Conservation (phyloP, 768 basidiomycete genomes). For the Cystoderma amianthinum region DNA sequence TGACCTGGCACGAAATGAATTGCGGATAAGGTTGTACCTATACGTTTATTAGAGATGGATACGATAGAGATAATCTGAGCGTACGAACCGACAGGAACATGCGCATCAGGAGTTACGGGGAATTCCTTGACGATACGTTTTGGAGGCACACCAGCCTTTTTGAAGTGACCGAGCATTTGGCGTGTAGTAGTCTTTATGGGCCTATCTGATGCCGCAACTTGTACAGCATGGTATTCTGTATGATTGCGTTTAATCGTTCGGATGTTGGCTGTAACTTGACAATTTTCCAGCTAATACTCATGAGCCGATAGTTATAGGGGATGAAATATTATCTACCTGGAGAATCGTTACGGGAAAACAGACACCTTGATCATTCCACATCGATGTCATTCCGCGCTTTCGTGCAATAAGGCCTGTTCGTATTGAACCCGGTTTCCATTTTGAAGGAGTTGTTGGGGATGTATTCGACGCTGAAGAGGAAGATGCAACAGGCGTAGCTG, state of each 20-base stretch:
- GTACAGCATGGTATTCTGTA: constrained; percentile 85
- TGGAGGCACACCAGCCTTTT: constrained; percentile 70
- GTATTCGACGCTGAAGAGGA: constrained; percentile 13
- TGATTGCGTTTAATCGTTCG: constrained; percentile 55
- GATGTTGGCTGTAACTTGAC: constrained; percentile 83
- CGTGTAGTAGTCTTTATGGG: constrained; percentile 64
- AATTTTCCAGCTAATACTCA: constrained; percentile 64
- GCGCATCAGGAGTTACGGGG: constrained; percentile 80
- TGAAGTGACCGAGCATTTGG: constrained; percentile 88
- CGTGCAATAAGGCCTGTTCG: constrained; percentile 90
- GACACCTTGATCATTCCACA: constrained; percentile 89
- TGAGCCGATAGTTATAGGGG: constrained; percentile 2
- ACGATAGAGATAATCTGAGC: neutral
- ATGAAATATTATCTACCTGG: constrained; percentile 50
- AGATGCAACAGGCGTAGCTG: constrained; percentile 15
- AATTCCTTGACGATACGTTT: constrained; percentile 89
- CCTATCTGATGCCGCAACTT: constrained; percentile 81
- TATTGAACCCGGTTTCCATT: constrained; percentile 83
- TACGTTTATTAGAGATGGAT: neutral
- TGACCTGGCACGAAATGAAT: constrained; percentile 97
- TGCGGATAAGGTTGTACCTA: constrained; percentile 86
- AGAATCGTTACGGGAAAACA: constrained; percentile 90
- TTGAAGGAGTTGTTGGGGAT: constrained; percentile 24
- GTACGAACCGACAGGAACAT: constrained; percentile 78
- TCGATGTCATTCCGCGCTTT: constrained; percentile 91